Evolutionary conservation across 1,284 basidiomycete genomes (phyloP).

Genomic region (Puccinia triticina): DNA sequence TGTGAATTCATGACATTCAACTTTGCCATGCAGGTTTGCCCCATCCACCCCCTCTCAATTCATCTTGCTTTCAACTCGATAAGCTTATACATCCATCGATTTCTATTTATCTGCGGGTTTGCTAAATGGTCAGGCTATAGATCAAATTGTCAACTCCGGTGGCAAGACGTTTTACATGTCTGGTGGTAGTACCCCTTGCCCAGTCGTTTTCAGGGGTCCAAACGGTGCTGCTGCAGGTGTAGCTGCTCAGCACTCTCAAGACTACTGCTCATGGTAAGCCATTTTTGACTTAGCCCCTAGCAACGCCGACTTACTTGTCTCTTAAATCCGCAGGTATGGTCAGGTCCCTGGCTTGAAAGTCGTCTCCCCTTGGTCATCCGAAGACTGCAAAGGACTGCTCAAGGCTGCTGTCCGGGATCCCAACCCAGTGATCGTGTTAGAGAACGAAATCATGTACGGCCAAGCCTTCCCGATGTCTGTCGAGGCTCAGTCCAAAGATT

Average conservation of each 20-base stretch:
- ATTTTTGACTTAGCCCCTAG: background rate
- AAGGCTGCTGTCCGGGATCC: constrained; percentile 98
- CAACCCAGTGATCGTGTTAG: constrained; percentile 96
- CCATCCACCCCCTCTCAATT: background rate
- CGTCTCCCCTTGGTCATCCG: constrained; percentile 92
- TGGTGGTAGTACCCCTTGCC: constrained; percentile 94
- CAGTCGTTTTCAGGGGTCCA: constrained; percentile 98
- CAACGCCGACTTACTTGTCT: constrained; percentile 58
- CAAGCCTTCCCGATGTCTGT: constrained; percentile 91
- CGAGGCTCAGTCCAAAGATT: constrained; percentile 93
- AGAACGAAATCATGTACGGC: constrained; percentile 99
- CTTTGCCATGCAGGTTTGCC: constrained; percentile 77
- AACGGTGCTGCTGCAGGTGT: constrained; percentile 99
- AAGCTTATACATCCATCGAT: background rate
- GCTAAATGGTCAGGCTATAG: constrained; percentile 73
- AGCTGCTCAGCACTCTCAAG: constrained; percentile 70
- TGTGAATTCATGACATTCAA: constrained; percentile 99
- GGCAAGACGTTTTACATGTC: constrained; percentile 99
- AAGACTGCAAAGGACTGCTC: constrained; percentile 96
- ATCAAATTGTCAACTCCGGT: constrained; percentile 99
- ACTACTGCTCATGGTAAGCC: constrained; percentile 61
- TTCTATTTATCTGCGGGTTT: constrained; percentile 24
- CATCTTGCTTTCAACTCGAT: constrained; percentile 21
- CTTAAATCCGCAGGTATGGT: constrained; percentile 86
- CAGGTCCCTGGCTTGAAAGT: constrained; percentile 96